These are phyloP conservation scores for Fomitopsis pinicola DNA, from an alignment of 1,284 basidiomycete species.

Conservation along the genomic window DNA sequence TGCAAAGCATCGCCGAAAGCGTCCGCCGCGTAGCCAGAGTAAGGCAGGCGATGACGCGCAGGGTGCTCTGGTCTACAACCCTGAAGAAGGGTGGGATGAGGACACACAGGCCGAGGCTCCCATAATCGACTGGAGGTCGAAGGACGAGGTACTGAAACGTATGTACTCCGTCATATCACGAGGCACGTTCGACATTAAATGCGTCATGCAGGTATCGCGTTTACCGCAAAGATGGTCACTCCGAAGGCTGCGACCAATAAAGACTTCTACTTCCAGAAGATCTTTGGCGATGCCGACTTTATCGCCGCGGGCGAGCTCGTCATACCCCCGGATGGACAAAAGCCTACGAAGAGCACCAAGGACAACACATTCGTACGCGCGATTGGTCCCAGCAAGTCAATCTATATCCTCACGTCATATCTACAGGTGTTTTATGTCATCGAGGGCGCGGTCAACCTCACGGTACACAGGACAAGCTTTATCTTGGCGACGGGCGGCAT, in stretches of 20 bases:
- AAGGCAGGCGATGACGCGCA: constrained; percentile 34
- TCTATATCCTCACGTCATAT: constrained; percentile 2
- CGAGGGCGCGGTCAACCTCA: constrained; percentile 84
- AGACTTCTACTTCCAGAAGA: constrained; percentile 86
- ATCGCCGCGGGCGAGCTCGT: constrained; percentile 87
- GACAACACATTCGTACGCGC: constrained; percentile 91
- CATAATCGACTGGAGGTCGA: constrained; percentile 67
- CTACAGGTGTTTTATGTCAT: constrained; percentile 83
- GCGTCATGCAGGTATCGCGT: constrained; percentile 60
- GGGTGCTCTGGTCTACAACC: constrained; percentile 37
- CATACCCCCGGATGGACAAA: constrained; percentile 74
- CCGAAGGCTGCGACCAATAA: constrained; percentile 56
- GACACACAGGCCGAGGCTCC: constrained; percentile 65
- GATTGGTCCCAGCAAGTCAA: neutral
- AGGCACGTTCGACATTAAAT: neutral
- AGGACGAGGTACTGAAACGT: constrained; percentile 67
- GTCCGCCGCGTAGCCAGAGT: constrained; percentile 36
- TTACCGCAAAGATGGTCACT: constrained; percentile 60
- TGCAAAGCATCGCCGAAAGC: constrained; percentile 36
- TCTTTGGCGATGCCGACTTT: constrained; percentile 92
- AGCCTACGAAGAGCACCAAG: constrained; percentile 86
- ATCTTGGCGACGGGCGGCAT: constrained; percentile 79
- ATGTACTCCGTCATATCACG: constrained; percentile 28
- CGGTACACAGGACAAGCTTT: constrained; percentile 76
- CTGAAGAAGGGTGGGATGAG: constrained; percentile 88